Conservation (phyloP, 306 rosid species). For the Trichosanthes truncata region DNA sequence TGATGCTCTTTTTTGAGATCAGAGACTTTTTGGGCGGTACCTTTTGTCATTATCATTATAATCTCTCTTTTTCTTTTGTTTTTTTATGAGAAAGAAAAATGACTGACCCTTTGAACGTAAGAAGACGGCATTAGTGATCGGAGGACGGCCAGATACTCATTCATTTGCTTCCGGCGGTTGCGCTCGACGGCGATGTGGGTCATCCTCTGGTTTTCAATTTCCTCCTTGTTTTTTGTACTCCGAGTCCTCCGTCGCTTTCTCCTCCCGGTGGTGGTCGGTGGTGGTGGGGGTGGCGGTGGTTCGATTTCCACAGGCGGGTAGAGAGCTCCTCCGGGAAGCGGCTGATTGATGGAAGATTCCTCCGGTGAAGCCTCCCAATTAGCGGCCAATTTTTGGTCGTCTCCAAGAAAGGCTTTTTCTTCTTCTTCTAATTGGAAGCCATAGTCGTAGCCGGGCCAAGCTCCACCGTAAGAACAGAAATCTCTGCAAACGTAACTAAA, state of each 20-base stretch:
- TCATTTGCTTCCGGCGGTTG: conserved; percentile 86
- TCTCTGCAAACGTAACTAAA: conserved; percentile 23
- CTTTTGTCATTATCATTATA: conserved; percentile 2
- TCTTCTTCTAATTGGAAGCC: conserved; percentile 20
- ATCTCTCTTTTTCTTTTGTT: neutral
- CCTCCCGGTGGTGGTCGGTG: conserved; percentile 19
- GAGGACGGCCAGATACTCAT: conserved; percentile 66
- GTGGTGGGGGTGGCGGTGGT: neutral
- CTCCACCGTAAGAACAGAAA: conserved; percentile 16
- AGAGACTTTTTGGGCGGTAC: neutral
- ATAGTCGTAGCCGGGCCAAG: conserved; percentile 17
- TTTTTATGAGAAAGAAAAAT: neutral
- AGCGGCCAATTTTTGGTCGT: neutral
- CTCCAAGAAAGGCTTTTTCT: neutral
- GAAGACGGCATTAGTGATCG: conserved; percentile 84
- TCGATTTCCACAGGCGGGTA: neutral
- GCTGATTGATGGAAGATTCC: neutral
- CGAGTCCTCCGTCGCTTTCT: conserved; percentile 62
- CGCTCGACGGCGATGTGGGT: conserved; percentile 68
- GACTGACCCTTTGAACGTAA: conserved; percentile 79
- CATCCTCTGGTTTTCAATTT: conserved; percentile 47
- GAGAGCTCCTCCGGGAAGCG: neutral
- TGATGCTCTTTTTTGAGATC: neutral
- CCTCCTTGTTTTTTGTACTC: conserved; percentile 59
- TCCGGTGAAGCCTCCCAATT: conserved; percentile 18